These are phyloP conservation scores for Aspergillus sp. DNA, from an alignment of 2,329 filamentous ascomycete species.

Conservation along the genomic window DNA sequence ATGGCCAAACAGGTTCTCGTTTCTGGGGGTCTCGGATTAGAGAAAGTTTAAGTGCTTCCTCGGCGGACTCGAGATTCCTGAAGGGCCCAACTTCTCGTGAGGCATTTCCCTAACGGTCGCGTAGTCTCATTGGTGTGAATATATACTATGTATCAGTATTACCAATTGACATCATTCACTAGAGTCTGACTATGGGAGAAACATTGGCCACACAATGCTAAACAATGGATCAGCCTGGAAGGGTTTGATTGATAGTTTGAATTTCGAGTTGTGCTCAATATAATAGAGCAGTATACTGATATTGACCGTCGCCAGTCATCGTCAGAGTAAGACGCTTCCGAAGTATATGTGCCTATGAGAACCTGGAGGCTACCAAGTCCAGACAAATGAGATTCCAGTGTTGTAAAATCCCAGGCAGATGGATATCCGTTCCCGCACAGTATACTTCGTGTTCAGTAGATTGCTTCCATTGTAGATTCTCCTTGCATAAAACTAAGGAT, in stretches of 20 bases:
- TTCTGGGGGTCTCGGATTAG: not conserved
- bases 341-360: not conserved
- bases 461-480: not conserved
- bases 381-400: not conserved
- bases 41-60: not conserved
- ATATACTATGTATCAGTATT: slow-evolving; percentile 1
- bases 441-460: not conserved
- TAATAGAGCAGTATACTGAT: not conserved
- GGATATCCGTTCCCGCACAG: not conserved
- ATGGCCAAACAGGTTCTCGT: not conserved
- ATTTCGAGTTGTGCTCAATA: not conserved
- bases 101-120: not conserved
- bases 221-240: not conserved
- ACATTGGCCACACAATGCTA: not conserved
- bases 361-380: not conserved
- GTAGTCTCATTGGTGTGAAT: not conserved
- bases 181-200: not conserved
- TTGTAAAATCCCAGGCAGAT: not conserved
- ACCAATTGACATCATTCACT: slow-evolving; percentile 8
- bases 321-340: not conserved
- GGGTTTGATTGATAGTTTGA: not conserved
- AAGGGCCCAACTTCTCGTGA: not conserved
- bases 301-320: not conserved
- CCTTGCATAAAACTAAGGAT: not conserved
- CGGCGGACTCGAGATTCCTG: not conserved